Conservation (phyloP, 495 filamentous ascomycete species). For the Neurospora intermedia region DNA sequence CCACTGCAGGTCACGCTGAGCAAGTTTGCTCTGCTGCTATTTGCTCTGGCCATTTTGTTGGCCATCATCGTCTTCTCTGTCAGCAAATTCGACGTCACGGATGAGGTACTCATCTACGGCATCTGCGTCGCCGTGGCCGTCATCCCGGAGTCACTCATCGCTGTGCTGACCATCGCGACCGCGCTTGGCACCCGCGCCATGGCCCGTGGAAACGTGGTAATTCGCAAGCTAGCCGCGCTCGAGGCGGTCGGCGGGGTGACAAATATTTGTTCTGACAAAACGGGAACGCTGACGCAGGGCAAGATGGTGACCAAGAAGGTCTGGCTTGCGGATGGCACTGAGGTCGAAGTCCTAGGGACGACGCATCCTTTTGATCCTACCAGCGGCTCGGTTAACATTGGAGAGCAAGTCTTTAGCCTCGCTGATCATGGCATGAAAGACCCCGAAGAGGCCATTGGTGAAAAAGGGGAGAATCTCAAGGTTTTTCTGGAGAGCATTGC, state of each 20-base stretch:
- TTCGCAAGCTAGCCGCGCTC: conserved; percentile 61
- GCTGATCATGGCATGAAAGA: neutral
- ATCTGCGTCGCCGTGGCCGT: conserved; percentile 63
- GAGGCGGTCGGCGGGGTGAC: conserved; percentile 79
- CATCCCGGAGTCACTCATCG: conserved; percentile 59
- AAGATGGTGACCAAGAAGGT: conserved; percentile 66
- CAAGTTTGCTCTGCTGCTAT: conserved; percentile 63
- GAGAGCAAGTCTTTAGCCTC: conserved; percentile 2
- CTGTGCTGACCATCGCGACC: conserved; percentile 62
- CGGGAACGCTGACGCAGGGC: conserved; percentile 69
- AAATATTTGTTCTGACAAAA: conserved; percentile 85
- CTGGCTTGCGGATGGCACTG: conserved; percentile 56
- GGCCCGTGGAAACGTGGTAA: conserved; percentile 65
- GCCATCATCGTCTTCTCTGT: conserved; percentile 74
- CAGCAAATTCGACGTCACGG: conserved; percentile 55
- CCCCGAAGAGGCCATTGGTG: neutral
- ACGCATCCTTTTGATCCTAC: conserved; percentile 37
- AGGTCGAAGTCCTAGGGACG: conserved; percentile 45
- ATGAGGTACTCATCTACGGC: conserved; percentile 72
- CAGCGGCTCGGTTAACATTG: conserved; percentile 16
- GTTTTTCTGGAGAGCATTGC: conserved; percentile 18
- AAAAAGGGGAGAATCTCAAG: conserved; percentile 8
- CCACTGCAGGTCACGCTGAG: conserved; percentile 69
- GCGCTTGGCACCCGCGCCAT: conserved; percentile 68
- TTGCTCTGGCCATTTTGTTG: conserved; percentile 59